Conservation (phyloP, 1,139 yeast genomes). For the Petasospora rhodanensis region DNA sequence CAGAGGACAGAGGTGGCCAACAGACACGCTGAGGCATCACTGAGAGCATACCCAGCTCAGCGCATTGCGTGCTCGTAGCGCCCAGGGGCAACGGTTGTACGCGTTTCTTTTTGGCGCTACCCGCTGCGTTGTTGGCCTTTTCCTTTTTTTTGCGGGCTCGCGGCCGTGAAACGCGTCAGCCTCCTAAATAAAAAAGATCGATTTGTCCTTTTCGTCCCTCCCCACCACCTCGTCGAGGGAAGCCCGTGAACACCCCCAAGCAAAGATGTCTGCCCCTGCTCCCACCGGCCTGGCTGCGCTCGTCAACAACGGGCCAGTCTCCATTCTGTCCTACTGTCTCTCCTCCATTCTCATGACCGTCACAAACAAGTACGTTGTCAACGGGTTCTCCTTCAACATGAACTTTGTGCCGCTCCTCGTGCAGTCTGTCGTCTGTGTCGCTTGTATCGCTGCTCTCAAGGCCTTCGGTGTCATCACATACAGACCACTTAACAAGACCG, state of each 20-base stretch:
- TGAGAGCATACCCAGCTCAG: too few relatives aligned
- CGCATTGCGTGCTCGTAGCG: too few relatives aligned
- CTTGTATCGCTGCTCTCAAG: slow-evolving; percentile 68
- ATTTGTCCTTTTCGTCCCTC: too few relatives aligned
- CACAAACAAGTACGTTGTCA: slow-evolving; percentile 90
- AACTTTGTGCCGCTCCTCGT: slow-evolving; percentile 82
- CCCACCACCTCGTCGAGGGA: too few relatives aligned
- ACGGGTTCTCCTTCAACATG: slow-evolving; percentile 79
- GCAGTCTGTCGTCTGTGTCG: slow-evolving; percentile 78
- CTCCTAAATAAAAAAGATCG: too few relatives aligned
- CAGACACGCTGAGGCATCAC: too few relatives aligned
- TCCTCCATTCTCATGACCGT: slow-evolving; percentile 98
- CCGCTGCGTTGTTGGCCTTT: too few relatives aligned
- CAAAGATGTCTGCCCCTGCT: slow-evolving; percentile 16
- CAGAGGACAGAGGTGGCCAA: too few relatives aligned
- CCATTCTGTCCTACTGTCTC: slow-evolving; percentile 81
- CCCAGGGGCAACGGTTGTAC: too few relatives aligned
- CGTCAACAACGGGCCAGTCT: slow-evolving; percentile 80
- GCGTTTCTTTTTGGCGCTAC: too few relatives aligned
- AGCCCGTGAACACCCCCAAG: too few relatives aligned
- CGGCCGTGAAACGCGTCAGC: slow-evolving; percentile 3
- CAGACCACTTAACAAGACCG: slow-evolving; percentile 79
- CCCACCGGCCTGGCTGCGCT: slow-evolving; percentile 27
- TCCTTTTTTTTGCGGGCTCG: background rate
- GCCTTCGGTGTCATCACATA: slow-evolving; percentile 72